Base-by-base conservation (phyloP, 345 rosid genomes). In the Eucalyptus curtisii region DNA sequence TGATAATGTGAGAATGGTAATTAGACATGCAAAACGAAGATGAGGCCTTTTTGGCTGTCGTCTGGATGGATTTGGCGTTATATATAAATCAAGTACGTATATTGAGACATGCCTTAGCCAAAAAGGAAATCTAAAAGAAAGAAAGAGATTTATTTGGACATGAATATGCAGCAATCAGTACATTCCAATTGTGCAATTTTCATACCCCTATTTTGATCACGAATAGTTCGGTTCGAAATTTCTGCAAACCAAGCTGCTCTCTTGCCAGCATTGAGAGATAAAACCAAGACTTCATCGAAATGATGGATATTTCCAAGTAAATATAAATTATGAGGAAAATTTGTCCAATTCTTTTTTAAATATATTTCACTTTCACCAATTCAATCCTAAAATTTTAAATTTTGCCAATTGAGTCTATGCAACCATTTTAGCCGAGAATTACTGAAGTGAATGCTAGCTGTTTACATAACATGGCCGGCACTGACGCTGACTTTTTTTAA, bases 391-490 rank as follows among this genome's bases (percentile, higher is more conserved):
- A 55, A 4, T 4, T 55, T 55, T 24, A 55, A 55, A 55, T 55
- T 22, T 55, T 24, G 61, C 6, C 13, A 55, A 55, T 55, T 55
- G 13, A 55, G 30, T 55, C 61, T 3, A 24, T 55, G 30, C 13
- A 4, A 9, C 5, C 1, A 55, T 55, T 55, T 55, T 55, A 55
- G 30, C 11, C 11, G 3, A 55, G 30, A 24, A 55, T 55, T 55
- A 24, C 6, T 55, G 0, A 55, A 55, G 61, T 55, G 30, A 24
- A 55, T 24, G 6, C 3, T 22, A 0, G 3, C 0, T 24, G 0
- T 55, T 55, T 55, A 55, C 30, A 55, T 55, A 55, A 24, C 12
- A 55, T 22, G 30, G 13, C 30, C 20, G 1, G 13, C 27, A 24
- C 6, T 2, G 1, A 55, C 0, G 13, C 1, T 55, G 1, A 55